Conservation (phyloP, 768 basidiomycete species). For the Peribolospora baueri region DNA sequence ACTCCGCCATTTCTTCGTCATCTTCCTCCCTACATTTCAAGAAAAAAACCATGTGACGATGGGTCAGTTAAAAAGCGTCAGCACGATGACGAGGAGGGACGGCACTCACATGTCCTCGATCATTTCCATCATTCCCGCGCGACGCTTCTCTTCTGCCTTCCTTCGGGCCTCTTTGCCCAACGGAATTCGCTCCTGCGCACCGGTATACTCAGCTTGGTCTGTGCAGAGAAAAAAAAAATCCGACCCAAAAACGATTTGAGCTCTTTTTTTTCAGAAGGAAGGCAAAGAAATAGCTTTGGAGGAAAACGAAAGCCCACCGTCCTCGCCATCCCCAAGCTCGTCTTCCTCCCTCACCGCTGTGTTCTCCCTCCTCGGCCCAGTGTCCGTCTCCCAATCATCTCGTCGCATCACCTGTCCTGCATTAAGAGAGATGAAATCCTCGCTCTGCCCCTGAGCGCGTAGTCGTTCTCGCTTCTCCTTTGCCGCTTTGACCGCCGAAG, state of each 20-base stretch:
- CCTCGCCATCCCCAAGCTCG: slow-evolving; percentile 20
- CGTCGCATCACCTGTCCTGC: slow-evolving; percentile 16
- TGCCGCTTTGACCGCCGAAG: slow-evolving; percentile 20
- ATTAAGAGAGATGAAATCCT: slow-evolving; percentile 22
- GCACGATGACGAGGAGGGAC: too few relatives aligned
- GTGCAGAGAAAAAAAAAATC: background rate
- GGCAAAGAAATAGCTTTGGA: background rate
- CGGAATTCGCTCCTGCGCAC: slow-evolving; percentile 17
- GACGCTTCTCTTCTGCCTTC: slow-evolving; percentile 17
- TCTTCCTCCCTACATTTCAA: slow-evolving; percentile 14
- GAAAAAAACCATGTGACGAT: background rate
- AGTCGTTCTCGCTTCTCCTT: slow-evolving; percentile 19
- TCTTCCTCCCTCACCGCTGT: slow-evolving; percentile 24
- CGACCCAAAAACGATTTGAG: too few relatives aligned
- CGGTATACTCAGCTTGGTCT: slow-evolving; percentile 20
- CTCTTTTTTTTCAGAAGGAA: too few relatives aligned
- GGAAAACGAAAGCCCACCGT: slow-evolving; percentile 7
- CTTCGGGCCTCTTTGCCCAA: slow-evolving; percentile 21
- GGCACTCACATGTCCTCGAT: slow-evolving; percentile 21
- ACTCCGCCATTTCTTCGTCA: slow-evolving; percentile 16
- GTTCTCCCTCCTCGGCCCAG: slow-evolving; percentile 20
- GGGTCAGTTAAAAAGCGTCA: background rate
- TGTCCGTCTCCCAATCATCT: slow-evolving; percentile 14
- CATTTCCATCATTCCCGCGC: slow-evolving; percentile 21
- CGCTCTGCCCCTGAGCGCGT: slow-evolving; percentile 10